Evolutionary conservation across 768 basidiomycete species (phyloP).

Genomic region (Gloeopeniophorella convolvens): DNA sequence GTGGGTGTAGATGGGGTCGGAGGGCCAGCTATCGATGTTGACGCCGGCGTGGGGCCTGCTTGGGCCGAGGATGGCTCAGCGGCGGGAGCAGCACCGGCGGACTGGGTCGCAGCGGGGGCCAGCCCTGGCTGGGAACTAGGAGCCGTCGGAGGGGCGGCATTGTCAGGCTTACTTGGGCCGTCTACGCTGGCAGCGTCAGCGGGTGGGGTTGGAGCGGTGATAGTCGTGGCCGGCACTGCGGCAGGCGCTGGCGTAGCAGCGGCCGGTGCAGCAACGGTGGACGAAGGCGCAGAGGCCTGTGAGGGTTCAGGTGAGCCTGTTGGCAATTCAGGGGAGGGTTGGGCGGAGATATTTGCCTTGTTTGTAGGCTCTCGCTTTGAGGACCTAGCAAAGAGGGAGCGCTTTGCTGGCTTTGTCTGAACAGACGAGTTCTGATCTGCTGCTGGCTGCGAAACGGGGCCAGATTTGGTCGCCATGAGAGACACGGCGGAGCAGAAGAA

Average conservation of each 20-base stretch:
- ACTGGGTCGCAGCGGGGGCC: conserved; percentile 19
- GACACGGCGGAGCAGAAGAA: not conserved
- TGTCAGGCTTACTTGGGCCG: conserved; percentile 17
- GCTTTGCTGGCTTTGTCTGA: conserved; percentile 10
- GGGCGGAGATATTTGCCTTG: conserved; percentile 9
- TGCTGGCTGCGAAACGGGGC: not conserved
- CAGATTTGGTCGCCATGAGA: conserved; percentile 10
- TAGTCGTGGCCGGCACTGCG: not conserved
- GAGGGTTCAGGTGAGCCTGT: too few relatives aligned
- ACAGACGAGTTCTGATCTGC: not conserved
- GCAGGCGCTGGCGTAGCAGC: not conserved
- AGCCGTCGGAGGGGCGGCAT: conserved; percentile 7
- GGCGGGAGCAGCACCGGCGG: not conserved
- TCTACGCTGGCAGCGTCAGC: conserved; percentile 12
- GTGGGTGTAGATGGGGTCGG: conserved; percentile 22
- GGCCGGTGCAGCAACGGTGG: not conserved
- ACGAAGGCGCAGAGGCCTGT: not conserved
- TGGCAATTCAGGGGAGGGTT: not conserved
- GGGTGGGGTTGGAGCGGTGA: conserved; percentile 2
- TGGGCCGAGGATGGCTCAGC: conserved; percentile 13
- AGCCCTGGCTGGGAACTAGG: conserved; percentile 22
- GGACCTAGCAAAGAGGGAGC: conserved; percentile 15
- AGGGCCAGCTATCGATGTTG: conserved; percentile 8
- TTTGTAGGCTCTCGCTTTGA: conserved; percentile 14
- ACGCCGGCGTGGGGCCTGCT: conserved; percentile 14